These are phyloP conservation scores for Earliella scabrosa DNA, from an alignment of 1,284 basidiomycete genomes.

Conservation along the genomic window DNA sequence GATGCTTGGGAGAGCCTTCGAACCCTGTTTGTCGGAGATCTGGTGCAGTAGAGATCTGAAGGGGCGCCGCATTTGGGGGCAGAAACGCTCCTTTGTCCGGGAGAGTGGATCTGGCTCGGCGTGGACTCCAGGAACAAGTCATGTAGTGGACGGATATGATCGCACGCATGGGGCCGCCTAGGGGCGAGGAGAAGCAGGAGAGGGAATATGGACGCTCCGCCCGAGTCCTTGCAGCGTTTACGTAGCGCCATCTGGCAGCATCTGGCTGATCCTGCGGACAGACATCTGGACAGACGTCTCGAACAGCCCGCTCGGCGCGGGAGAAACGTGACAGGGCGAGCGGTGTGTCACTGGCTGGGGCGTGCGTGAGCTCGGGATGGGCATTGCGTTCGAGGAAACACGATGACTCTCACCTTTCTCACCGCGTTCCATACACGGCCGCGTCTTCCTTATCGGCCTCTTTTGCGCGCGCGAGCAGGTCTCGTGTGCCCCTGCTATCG, in stretches of 20 bases:
- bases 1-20: slow-evolving; percentile 34
- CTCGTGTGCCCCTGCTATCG: slow-evolving; percentile 16
- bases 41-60: slow-evolving; percentile 19
- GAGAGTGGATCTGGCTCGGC: slow-evolving; percentile 25
- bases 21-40: slow-evolving; percentile 35
- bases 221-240: slow-evolving; percentile 14
- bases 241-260: slow-evolving; percentile 18
- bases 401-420: neutral
- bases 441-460: slow-evolving; percentile 20
- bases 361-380: neutral
- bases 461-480: slow-evolving; percentile 2
- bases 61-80: slow-evolving; percentile 19
- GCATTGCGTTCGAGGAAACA: neutral
- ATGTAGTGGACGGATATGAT: slow-evolving; percentile 23
- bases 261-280: too few species aligned
- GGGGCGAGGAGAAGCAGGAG: slow-evolving; percentile 16
- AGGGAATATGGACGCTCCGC: slow-evolving; percentile 17
- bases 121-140: slow-evolving; percentile 26
- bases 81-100: slow-evolving; percentile 21
- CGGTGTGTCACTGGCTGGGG: neutral
- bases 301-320: neutral
- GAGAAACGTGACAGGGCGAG: neutral
- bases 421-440: neutral
- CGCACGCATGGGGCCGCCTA: slow-evolving; percentile 12
- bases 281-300: slow-evolving; percentile 7